These are phyloP conservation scores for Smittium culicis DNA, from an alignment of 371 early-diverging fungal genomes.

Conservation along the genomic window DNA sequence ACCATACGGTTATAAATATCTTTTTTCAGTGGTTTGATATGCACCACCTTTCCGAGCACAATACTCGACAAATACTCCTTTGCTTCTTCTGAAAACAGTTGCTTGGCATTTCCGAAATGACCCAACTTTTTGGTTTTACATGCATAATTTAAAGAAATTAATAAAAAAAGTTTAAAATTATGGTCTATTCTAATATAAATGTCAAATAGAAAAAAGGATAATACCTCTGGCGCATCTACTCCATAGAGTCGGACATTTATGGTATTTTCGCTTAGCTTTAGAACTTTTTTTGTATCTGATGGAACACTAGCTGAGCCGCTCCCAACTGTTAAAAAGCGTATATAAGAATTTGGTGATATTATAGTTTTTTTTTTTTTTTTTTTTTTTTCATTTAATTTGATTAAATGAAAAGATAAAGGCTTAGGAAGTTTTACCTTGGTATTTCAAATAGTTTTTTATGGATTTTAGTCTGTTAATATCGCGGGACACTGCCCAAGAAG, in stretches of 20 bases:
- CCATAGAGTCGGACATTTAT: constrained; percentile 26
- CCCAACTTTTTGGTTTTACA: neutral
- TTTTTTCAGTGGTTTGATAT: constrained; percentile 21
- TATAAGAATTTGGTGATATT: too few species aligned
- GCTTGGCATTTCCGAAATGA: constrained; percentile 31
- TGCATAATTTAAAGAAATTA: neutral
- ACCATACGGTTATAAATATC: constrained; percentile 30
- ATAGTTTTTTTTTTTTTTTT: too few species aligned
- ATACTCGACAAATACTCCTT: constrained; percentile 20
- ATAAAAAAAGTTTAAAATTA: neutral
- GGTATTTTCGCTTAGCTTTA: constrained; percentile 20
- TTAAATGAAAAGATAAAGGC: too few species aligned
- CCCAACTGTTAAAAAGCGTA: too few species aligned
- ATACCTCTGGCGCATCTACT: constrained; percentile 30
- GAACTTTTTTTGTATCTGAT: neutral
- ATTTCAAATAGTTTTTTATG: too few species aligned
- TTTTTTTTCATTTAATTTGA: too few species aligned
- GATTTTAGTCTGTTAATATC: too few species aligned
- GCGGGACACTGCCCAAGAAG: too few species aligned
- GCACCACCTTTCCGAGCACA: constrained; percentile 17
- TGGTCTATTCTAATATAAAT: neutral
- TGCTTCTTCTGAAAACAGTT: constrained; percentile 28
- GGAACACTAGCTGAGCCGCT: too few species aligned
- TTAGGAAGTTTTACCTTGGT: too few species aligned
- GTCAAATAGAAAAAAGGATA: neutral